Percentiles rank a stretch among this genome's conserved stretches.
Evolutionary conservation across 2,329 filamentous ascomycete genomes (phyloP).

Genomic region (Xylariaceae sp.): DNA sequence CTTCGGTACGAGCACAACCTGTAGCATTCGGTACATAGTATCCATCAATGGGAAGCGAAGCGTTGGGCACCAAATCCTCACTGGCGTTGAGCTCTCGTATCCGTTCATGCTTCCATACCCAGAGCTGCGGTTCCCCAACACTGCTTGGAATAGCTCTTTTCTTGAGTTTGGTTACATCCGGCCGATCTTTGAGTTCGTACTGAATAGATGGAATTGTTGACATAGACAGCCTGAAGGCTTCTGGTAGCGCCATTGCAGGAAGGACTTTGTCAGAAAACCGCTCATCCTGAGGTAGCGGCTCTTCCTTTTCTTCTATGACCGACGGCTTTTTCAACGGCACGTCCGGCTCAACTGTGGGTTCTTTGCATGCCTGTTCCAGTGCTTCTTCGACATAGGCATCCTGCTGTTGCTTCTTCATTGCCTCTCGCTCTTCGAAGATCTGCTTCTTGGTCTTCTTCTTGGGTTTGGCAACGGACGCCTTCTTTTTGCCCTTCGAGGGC

Average conservation of each 20-base stretch:
- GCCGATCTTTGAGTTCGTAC: conserved; percentile 44
- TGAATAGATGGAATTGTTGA: conserved; percentile 43
- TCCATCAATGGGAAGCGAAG: conserved; percentile 51
- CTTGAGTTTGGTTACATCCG: conserved; percentile 48
- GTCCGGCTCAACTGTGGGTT: conserved; percentile 31
- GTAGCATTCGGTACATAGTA: conserved; percentile 84
- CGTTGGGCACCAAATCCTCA: conserved; percentile 29
- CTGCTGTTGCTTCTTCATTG: conserved; percentile 67
- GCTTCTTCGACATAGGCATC: conserved; percentile 46
- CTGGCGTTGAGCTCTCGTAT: conserved; percentile 54
- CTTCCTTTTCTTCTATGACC: conserved; percentile 28
- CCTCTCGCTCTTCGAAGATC: conserved; percentile 34
- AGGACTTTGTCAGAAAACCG: conserved; percentile 50
- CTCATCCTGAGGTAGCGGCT: conserved; percentile 39
- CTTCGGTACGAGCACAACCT: conserved; percentile 87
- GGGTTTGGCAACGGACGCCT: conserved; percentile 43
- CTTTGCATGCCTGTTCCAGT: conserved; percentile 36
- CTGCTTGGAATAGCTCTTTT: conserved; percentile 45
- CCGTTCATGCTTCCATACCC: conserved; percentile 57
- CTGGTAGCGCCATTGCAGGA: conserved; percentile 45
- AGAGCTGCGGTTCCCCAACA: conserved; percentile 51
- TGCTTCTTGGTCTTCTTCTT: conserved; percentile 59
- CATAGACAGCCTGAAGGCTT: conserved; percentile 45
- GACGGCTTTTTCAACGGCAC: conserved; percentile 26
- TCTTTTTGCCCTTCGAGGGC: conserved; percentile 52